Conservation (phyloP, 192 early-diverging fungal genomes). For the Geranomyces michiganensis region DNA sequence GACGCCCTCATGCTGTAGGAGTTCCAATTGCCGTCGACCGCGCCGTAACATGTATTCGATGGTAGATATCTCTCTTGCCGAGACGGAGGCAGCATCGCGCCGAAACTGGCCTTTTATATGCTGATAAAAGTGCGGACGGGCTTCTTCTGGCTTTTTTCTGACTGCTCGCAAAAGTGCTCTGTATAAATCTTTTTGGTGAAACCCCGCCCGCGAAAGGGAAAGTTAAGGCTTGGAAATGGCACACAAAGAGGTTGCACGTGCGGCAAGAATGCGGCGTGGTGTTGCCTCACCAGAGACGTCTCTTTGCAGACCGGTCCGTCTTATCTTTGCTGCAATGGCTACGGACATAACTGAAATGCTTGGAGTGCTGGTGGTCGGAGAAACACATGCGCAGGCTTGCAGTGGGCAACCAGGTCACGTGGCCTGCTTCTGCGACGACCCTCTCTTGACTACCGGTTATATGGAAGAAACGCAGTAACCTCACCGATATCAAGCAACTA, state of each 20-base stretch:
- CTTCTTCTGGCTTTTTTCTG: conserved; percentile 18
- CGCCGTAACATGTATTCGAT: conserved; percentile 38
- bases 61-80: conserved; percentile 27
- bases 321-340: not conserved
- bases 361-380: too few relatives aligned
- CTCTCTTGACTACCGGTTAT: too few relatives aligned
- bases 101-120: conserved; percentile 25
- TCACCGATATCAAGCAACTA: too few relatives aligned
- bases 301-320: conserved; percentile 39
- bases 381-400: too few relatives aligned
- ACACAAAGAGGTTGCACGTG: too few relatives aligned
- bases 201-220: not conserved
- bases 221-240: not conserved
- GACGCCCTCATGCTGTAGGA: conserved; percentile 24
- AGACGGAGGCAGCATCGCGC: conserved; percentile 19
- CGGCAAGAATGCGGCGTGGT: too few relatives aligned
- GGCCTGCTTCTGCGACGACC: too few relatives aligned
- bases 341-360: too few relatives aligned
- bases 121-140: conserved; percentile 23
- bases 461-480: too few relatives aligned
- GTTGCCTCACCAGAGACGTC: conserved; percentile 21
- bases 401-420: too few relatives aligned
- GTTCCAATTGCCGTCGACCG: conserved; percentile 29
- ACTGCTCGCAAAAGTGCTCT: conserved; percentile 25
- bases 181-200: conserved; percentile 25